A percentile compares a stretch with the other conserved stretches of the same genome.
phyloP scores from a whole-genome alignment of 1,284 basidiomycete genomes.

The Exobasidium cylindrosporum region DNA sequence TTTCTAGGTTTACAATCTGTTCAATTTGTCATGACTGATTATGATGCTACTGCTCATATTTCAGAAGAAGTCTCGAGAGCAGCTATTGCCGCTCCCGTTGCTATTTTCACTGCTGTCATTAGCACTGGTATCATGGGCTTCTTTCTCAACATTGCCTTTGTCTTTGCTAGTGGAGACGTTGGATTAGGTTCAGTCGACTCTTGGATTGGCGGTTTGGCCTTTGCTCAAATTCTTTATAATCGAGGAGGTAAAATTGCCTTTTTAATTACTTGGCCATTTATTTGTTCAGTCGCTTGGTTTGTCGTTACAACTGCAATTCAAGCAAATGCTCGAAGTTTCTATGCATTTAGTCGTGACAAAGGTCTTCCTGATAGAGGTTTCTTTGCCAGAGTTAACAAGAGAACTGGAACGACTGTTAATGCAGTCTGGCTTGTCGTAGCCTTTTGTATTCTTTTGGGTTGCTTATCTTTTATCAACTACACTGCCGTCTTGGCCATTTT shows the following conservation, averaged over 20 bases:
- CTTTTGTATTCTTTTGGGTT: constrained; percentile 44
- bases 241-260: constrained; percentile 61
- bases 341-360: constrained; percentile 82
- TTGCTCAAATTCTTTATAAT: constrained; percentile 47
- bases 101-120: constrained; percentile 79
- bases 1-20: constrained; percentile 82
- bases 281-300: constrained; percentile 53
- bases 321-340: constrained; percentile 80
- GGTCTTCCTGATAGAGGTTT: constrained; percentile 76
- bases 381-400: constrained; percentile 69
- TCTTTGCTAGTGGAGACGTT: constrained; percentile 67
- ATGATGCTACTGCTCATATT: constrained; percentile 71
- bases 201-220: constrained; percentile 51
- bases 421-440: constrained; percentile 76
- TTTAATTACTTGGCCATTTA: constrained; percentile 61
- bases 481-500: constrained; percentile 50
- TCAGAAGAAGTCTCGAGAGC: constrained; percentile 86
- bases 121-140: constrained; percentile 47
- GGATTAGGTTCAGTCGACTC: constrained; percentile 21
- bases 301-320: constrained; percentile 66
- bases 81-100: constrained; percentile 71
- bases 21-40: constrained; percentile 63
- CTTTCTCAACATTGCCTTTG: constrained; percentile 61
- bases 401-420: constrained; percentile 73
- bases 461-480: constrained; percentile 41